Conservation (phyloP, 1,284 basidiomycete species). For the Apiotrichum veenhuisii region DNA sequence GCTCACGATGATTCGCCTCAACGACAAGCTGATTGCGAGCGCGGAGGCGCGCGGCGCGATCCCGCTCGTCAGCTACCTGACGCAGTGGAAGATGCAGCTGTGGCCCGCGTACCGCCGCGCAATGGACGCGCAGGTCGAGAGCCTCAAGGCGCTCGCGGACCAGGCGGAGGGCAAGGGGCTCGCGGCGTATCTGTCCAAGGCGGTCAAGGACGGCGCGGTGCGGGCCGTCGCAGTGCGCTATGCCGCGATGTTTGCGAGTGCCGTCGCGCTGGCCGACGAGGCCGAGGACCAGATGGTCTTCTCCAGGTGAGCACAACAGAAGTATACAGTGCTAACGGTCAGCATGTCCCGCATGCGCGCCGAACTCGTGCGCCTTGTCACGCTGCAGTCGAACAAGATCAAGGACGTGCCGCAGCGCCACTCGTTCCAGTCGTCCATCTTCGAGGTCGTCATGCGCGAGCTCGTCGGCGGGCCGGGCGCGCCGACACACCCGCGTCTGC, state of each 20-base stretch:
- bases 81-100: conserved; percentile 71
- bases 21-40: conserved; percentile 69
- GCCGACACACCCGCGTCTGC: conserved; percentile 58
- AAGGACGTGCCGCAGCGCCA: conserved; percentile 57
- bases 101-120: conserved; percentile 88
- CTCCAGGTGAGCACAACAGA: conserved; percentile 60
- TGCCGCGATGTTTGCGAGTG: conserved; percentile 69
- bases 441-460: conserved; percentile 70
- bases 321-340: neutral
- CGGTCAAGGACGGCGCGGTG: conserved; percentile 66
- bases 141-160: conserved; percentile 74
- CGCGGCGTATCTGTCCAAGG: conserved; percentile 55
- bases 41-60: conserved; percentile 69
- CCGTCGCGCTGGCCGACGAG: conserved; percentile 71
- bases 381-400: conserved; percentile 65
- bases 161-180: conserved; percentile 55
- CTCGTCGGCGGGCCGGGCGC: conserved; percentile 57
- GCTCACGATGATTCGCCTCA: conserved; percentile 81
- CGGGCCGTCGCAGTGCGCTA: conserved; percentile 63
- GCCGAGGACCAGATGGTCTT: conserved; percentile 93
- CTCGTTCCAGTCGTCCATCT: conserved; percentile 67
- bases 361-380: conserved; percentile 76
- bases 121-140: conserved; percentile 77
- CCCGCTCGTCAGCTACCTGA: conserved; percentile 73
- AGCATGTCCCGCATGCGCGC: conserved; percentile 81